Percentiles rank a stretch among this genome's conserved stretches.
Evolutionary conservation across 768 basidiomycete species (phyloP).

Genomic region (Termitomyces sp.): DNA sequence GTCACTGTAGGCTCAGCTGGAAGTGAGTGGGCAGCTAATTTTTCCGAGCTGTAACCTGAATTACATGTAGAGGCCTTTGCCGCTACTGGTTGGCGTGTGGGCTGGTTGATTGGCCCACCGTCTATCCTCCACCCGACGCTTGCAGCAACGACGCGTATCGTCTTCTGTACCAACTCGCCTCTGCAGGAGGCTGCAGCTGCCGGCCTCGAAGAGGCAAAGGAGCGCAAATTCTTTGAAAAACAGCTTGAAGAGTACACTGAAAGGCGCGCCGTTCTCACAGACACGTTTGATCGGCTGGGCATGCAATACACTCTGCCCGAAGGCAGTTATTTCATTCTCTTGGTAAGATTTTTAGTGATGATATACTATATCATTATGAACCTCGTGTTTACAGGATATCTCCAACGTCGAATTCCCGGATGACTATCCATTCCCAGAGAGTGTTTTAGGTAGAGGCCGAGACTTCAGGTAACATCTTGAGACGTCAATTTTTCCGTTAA

Average conservation of each 20-base stretch:
- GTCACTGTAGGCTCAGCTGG: constrained; percentile 95
- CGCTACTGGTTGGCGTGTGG: constrained; percentile 95
- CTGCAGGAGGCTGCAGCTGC: constrained; percentile 90
- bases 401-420: constrained; percentile 75
- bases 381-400: constrained; percentile 49
- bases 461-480: constrained; percentile 64
- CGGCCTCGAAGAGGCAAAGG: constrained; percentile 76
- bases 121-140: constrained; percentile 82
- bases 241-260: constrained; percentile 78
- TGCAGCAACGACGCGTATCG: constrained; percentile 88
- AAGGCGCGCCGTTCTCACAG: constrained; percentile 66
- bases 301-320: constrained; percentile 84
- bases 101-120: constrained; percentile 89
- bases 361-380: neutral
- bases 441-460: constrained; percentile 70
- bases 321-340: constrained; percentile 86
- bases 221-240: constrained; percentile 70
- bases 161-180: constrained; percentile 93
- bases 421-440: constrained; percentile 75
- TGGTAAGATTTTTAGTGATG: constrained; percentile 40
- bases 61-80: constrained; percentile 77
- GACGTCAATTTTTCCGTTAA: neutral
- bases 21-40: constrained; percentile 44
- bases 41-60: neutral
- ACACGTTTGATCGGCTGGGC: constrained; percentile 79